Evolutionary conservation across 495 filamentous ascomycete genomes (phyloP), one percentile per base, ranked within the genome.

Genomic region (Podospora tetraspora): DNA sequence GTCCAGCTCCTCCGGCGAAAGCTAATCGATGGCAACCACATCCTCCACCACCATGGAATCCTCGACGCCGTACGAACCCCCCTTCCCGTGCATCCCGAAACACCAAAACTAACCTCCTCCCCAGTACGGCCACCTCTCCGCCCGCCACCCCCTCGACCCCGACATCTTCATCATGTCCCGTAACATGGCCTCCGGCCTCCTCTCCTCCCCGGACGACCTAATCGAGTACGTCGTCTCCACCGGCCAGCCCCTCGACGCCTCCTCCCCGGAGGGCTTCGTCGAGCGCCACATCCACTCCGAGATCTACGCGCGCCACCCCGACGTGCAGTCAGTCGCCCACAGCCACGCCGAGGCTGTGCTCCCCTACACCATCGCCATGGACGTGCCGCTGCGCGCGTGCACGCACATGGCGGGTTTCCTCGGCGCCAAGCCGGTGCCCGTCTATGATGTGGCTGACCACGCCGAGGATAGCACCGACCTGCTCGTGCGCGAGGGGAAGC

Each of bases 231-330:
- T 66, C 22, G 70, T 86, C 27, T 59, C 62, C 1, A 78, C 82
- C 57, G 80, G 77, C 27, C 71, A 74, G 59, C 79, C 82, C 6
- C 76, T 82, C 23, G 63, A 78, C 30, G 72, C 78, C 0, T 61
- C 66, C 24, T 71, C 76, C 2, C 70, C 75, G 0, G 71, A 71
- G 32, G 78, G 79, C 56, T 83, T 79, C 73, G 64, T 69, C 11
- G 84, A 86, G 71, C 78, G 84, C 1, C 83, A 69, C 75, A 86
- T 87, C 59, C 84, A 87, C 72, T 79, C 80, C 69, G 84, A 84
- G 71, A 79, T 85, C 10, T 81, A 79, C 63, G 81, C 80, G 66
- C 70, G 72, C n/a, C 84, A 77, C 64, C 66, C 76, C 1, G 63
- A 71, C 4, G 73, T 85, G 24, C 79, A 81, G 61, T 74, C 77